Conservation (phyloP, 2,329 filamentous ascomycete genomes). For the Pyrenochaeta sp. region DNA sequence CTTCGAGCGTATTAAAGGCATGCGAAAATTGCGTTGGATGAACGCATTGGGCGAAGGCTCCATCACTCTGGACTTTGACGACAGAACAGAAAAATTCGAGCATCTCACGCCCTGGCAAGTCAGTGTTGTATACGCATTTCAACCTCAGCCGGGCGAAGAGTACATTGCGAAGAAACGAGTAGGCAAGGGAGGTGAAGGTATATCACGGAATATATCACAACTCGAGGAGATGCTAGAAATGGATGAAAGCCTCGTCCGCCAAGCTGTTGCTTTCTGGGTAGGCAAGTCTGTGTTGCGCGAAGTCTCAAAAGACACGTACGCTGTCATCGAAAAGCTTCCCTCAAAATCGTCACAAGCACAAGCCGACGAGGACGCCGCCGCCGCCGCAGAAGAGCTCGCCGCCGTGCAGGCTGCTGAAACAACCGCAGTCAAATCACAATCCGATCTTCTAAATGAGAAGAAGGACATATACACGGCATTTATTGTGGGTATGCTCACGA, state of each 20-base stretch:
- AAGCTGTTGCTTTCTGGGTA: slow-evolving; percentile 77
- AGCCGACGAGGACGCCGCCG: slow-evolving; percentile 45
- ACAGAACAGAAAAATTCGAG: slow-evolving; percentile 77
- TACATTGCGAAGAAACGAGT: slow-evolving; percentile 16
- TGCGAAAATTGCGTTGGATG: slow-evolving; percentile 88
- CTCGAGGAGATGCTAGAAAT: slow-evolving; percentile 69
- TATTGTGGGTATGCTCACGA: slow-evolving; percentile 93
- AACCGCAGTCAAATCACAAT: slow-evolving; percentile 60
- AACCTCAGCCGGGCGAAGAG: slow-evolving; percentile 56
- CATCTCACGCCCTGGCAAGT: slow-evolving; percentile 88
- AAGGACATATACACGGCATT: slow-evolving; percentile 87
- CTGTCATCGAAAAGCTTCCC: slow-evolving; percentile 69
- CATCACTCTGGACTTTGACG: slow-evolving; percentile 82
- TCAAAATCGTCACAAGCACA: slow-evolving; percentile 25
- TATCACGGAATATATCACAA: slow-evolving; percentile 53
- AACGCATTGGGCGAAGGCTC: slow-evolving; percentile 81
- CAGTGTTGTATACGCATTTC: slow-evolving; percentile 85
- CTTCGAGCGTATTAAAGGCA: slow-evolving; percentile 82
- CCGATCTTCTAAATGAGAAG: slow-evolving; percentile 71
- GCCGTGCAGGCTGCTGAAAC: slow-evolving; percentile 52
- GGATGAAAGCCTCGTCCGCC: slow-evolving; percentile 74
- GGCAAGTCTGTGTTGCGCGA: slow-evolving; percentile 70
- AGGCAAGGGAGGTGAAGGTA: slow-evolving; percentile 27
- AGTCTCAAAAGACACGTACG: slow-evolving; percentile 60
- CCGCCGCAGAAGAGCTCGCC: slow-evolving; percentile 46